These are phyloP conservation scores for Magnusiomyces paraingens DNA, from an alignment of 1,139 yeast species.

Conservation along the genomic window DNA sequence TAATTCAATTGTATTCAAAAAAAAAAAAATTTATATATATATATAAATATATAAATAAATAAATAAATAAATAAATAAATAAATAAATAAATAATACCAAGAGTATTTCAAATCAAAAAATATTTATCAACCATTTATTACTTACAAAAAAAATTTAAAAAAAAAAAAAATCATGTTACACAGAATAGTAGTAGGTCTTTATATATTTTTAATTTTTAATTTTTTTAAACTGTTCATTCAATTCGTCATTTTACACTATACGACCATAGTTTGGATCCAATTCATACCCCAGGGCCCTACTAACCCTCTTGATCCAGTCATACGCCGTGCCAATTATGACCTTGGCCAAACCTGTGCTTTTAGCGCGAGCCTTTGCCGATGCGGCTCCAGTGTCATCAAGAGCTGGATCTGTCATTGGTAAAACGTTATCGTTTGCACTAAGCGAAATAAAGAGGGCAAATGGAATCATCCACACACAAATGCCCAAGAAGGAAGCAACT, in stretches of 20 bases:
- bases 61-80: too few species aligned
- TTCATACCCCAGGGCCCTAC: conserved; percentile 56
- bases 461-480: conserved; percentile 92
- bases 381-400: conserved; percentile 26
- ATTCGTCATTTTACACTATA: neutral
- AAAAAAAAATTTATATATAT: too few species aligned
- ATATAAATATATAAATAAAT: too few species aligned
- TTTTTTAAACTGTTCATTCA: too few species aligned
- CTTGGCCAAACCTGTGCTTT: conserved; percentile 54
- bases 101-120: too few species aligned
- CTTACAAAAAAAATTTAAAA: too few species aligned
- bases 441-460: conserved; percentile 86
- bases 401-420: conserved; percentile 43
- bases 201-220: too few species aligned
- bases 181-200: too few species aligned
- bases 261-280: conserved; percentile 40
- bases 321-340: conserved; percentile 52
- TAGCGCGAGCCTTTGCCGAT: conserved; percentile 31
- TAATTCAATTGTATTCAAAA: too few species aligned
- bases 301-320: conserved; percentile 43
- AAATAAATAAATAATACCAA: too few species aligned
- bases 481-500: conserved; percentile 88
- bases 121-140: too few species aligned
- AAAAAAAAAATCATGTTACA: too few species aligned
- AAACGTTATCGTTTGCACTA: conserved; percentile 84